Evolutionary conservation across 1,284 basidiomycete genomes (phyloP).

Genomic region (Tylopilus orsonianus): DNA sequence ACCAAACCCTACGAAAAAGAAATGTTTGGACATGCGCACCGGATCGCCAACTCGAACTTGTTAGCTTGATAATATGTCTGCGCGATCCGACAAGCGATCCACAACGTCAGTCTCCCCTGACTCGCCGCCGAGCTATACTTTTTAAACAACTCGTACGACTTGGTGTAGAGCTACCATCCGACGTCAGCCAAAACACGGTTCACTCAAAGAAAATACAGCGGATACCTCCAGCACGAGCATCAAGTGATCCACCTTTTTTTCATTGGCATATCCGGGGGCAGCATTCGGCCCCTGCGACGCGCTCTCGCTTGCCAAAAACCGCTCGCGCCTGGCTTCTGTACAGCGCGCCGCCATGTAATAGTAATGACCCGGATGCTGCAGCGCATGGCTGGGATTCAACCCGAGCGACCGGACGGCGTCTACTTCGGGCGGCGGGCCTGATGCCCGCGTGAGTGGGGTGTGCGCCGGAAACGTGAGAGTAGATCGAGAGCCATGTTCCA

Average conservation of each 20-base stretch:
- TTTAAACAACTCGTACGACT: conserved; percentile 89
- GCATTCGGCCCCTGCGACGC: conserved; percentile 29
- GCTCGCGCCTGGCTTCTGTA: conserved; percentile 70
- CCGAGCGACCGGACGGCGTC: conserved; percentile 57
- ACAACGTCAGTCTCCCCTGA: conserved; percentile 75
- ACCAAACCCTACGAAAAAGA: background rate
- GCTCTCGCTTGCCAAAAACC: conserved; percentile 60
- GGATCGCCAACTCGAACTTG: conserved; percentile 81
- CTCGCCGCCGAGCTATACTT: conserved; percentile 51
- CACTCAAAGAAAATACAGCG: background rate
- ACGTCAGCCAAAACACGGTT: background rate
- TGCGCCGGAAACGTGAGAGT: conserved; percentile 68
- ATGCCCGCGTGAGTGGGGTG: conserved; percentile 40
- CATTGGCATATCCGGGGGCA: conserved; percentile 73
- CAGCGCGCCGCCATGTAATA: conserved; percentile 86
- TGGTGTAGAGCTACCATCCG: conserved; percentile 74
- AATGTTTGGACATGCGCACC: conserved; percentile 47
- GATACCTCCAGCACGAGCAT: conserved; percentile 77
- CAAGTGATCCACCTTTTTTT: conserved; percentile 87
- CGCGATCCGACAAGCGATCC: conserved; percentile 85
- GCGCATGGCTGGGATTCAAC: conserved; percentile 65
- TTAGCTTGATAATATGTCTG: conserved; percentile 75
- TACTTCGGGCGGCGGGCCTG: conserved; percentile 41
- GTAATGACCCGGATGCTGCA: conserved; percentile 90
- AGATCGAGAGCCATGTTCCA: conserved; percentile 75